Base-by-base conservation (phyloP, 2,329 filamentous ascomycete species). In the Lachnellula subtilissima region DNA sequence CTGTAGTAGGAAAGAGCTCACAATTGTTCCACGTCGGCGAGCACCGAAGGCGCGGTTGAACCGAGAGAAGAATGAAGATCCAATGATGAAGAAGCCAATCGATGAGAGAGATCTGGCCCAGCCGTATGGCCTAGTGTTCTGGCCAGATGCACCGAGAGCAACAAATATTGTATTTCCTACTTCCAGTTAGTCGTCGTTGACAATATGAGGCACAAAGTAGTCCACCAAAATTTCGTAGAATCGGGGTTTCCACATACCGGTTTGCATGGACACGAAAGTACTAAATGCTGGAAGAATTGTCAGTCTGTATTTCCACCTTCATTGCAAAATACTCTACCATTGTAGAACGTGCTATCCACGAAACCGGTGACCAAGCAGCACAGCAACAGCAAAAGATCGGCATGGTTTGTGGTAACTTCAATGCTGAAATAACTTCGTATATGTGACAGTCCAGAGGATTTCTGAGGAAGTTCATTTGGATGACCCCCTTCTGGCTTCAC, bases 341-440 rank as follows among this genome's bases (percentile, higher is more conserved):
- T 54, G 43, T 56, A 56, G 19, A 56, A 11, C 6, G 87, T 84
- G 71, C 86, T 89, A 71, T 93, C 89, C 7, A 91, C 78, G 12
- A 93, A 75, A 4, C 89, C 89, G 0, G 89, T 92, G 67, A 91
- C 86, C 61, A 89, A 73, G 69, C 91, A 92, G 72, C 86, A 90
- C 35, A 82, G 73, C 4, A 93, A 74, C 36, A 93, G 35, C 4
- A 54, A 22, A 49, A 56, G 32, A 32, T 54, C 25, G 17, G 51
- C 51, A 39, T 50, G 39, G 28, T 54, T 48, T 15, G 51, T 54
- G 45, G 28, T 46, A 28, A 56, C 28, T 54, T 56, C 46, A 35
- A 8, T 8, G 48, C 46, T 32, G 28, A 32, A 15, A 50, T 46
- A 53, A 17, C 37, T 50, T 51, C 8, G 22, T 25, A 28, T 15